Base-by-base conservation (phyloP, 768 basidiomycete genomes). In the Russula ochroleuca region DNA sequence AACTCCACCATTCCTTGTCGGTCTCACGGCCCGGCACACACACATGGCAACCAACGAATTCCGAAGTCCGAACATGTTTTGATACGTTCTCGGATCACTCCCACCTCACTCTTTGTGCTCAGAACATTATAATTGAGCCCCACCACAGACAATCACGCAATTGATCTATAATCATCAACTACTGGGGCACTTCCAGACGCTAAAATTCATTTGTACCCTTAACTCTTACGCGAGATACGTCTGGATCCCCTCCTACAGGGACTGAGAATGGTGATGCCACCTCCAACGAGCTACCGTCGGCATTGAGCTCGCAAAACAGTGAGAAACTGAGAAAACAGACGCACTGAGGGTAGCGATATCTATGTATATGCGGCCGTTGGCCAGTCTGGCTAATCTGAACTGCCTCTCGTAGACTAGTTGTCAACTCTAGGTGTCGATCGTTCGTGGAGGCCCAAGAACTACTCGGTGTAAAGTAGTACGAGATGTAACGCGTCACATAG, bases 261-360 rank as follows among this genome's bases (percentile, higher is more conserved):
- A 68, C 52, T 13, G 59, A 50, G 48, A 60, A 68, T 33, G 66
- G 38, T 2, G 66, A 67, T 17, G 66, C 65, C 25, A 52, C 49
- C 28, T 33, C 62, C 43, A 67, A 38, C 25, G 58, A 56, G 14
- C 67, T 69, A 19, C n/a, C 31, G 35, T 37, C 14, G 37, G 2
- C 31, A 10, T 11, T 45, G 11, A 66, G 37, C 35, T 21, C 13
- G 6, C 21, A 10, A 63, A 19, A 4, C 5, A 35, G 21, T 31
- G n/a, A 21, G 31, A 40, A 50, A n/a, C 15, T 14, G 28, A 45
- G 50, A 28, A 50, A 1, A 13, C 17, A 55, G 23, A 65, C 63
- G 50, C n/a, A 92, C 90, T 88, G 86, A 58, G 89, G 86, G 72
- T 85, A 88, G 68, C 86, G 80, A 71, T 82, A 85, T 45, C 87